Base-by-base conservation (phyloP, 2,329 filamentous ascomycete genomes). In the Fusarium cyanostomum region DNA sequence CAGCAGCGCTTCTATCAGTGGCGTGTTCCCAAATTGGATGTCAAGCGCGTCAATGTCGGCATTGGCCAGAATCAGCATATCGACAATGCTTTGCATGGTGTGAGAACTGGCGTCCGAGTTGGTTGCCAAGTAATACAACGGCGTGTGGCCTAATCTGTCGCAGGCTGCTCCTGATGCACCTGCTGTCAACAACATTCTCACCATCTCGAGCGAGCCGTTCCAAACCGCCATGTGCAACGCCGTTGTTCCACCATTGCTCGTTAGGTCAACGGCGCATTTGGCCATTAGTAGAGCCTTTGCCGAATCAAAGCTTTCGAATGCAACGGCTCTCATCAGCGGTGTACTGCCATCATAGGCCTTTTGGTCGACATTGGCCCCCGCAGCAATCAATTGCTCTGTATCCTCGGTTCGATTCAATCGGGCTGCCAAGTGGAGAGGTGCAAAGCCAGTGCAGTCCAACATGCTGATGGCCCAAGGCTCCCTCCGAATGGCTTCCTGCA, bases 401-500 rank as follows among this genome's bases (percentile, higher is more conserved):
- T 16, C 30, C 8, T 2, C 21, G 8, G 39, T 1, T 7, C 13
- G 37, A 8, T 21, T 1, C 0, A 0, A 1, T 0, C 0, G 0
- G 1, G 13, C 7, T 8, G 59, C 55, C 1, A 44, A 2, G 3
- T 15, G 1, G 18, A 68, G 38, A 1, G 64, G 50, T 1, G 50
- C 12, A 0, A 12, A 1, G 0, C 52, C 55, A 0, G 10, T 30
- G 3, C 8, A 4, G 13, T 60, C 48, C 2, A 58, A n/a, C 1
- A 38, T 34, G 38, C 54, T 12, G 6, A 61, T 42, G 4, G 55
- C 42, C 52, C 58, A 59, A 13, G 62, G 43, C 4, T 68, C 58
- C 5, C 58, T 34, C 7, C 34, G 9, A 1, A 66, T 8, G 15
- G 42, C 53, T 26, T n/a, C 21, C 6, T 35, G 13, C 3, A 66